Base-by-base conservation (phyloP, 129 eudicot species). In the Solidago caesia region DNA sequence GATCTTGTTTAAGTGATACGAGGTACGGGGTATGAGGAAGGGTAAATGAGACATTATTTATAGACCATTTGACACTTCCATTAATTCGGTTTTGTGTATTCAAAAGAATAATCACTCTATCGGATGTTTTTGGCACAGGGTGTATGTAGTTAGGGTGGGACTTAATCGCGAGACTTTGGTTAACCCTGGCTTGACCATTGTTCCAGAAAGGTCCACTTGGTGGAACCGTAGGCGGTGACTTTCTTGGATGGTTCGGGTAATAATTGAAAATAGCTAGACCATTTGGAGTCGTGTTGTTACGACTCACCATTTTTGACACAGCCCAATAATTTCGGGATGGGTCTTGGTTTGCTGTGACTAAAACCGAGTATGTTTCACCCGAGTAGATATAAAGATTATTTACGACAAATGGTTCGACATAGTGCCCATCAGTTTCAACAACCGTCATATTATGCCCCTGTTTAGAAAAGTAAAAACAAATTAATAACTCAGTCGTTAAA, bases 381-480 rank as follows among this genome's bases (percentile, higher is more conserved):
- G 98, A 93, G 85, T 93, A 93, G 44, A 93, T 93, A 82, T 76
- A 90, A 4, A 93, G 80, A 71, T 89, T 90, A 69, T 88, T 82
- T 4, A 87, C 96, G 9, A 82, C 89, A 49, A 94, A 88, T 26
- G 98, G 97, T 41, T 90, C 92, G 0, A 94, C 97, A 15, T 88
- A 60, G 76, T 88, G 89, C 1, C 98, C 97, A 65, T 94, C 98
- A 9, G 98, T 88, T 72, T 94, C 97, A 7, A 90, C 96, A 14
- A 94, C 97, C 0, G 97, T 94, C 93, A 94, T 81, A 76, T 90
- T 94, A 61, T 90, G 98, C 12, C 93, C 97, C 89, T 89, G 86
- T 76, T 48, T 6, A 33, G 3, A 33, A 33, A 33, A 2, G 39
- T 33, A 33, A 33, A 33, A 33, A 33, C 39, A 33, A 58, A 21